Conservation (phyloP, 805 yeast species). For the Yamadazyma endophytica region DNA sequence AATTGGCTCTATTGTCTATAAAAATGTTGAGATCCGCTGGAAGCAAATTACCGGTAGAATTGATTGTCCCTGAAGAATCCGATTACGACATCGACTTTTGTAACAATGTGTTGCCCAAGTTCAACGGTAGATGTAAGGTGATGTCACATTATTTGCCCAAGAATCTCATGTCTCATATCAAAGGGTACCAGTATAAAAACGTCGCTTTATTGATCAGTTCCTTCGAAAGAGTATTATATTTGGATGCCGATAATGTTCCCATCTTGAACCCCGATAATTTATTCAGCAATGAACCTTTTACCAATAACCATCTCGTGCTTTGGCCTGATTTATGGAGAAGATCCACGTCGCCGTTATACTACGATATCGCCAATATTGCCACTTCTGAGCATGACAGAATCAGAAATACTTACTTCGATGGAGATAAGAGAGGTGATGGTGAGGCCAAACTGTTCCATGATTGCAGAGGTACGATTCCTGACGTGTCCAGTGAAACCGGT, state of each 20-base stretch:
- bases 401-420: conserved; percentile 24
- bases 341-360: conserved; percentile 33
- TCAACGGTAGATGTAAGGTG: conserved; percentile 36
- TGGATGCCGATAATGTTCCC: conserved; percentile 40
- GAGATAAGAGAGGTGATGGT: conserved; percentile 25
- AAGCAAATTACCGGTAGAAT: conserved; percentile 33
- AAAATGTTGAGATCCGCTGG: conserved; percentile 30
- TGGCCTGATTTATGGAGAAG: conserved; percentile 45
- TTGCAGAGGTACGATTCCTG: conserved; percentile 50
- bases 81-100: conserved; percentile 35
- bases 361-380: conserved; percentile 28
- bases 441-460: conserved; percentile 43
- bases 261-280: conserved; percentile 31
- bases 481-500: conserved; percentile 37
- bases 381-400: conserved; percentile 15
- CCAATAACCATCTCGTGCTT: conserved; percentile 21
- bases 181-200: conserved; percentile 32
- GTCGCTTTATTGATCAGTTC: conserved; percentile 33
- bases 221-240: conserved; percentile 30
- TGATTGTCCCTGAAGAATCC: conserved; percentile 25
- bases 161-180: conserved; percentile 14
- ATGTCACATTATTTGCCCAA: conserved; percentile 44
- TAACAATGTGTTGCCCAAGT: conserved; percentile 23
- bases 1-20: conserved; percentile 30
- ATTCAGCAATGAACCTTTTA: conserved; percentile 31